Evolutionary conservation across 2,329 filamentous ascomycete species (phyloP), one percentile per base, ranked within the genome.

Genomic region (Plenodomus tracheiphilus): DNA sequence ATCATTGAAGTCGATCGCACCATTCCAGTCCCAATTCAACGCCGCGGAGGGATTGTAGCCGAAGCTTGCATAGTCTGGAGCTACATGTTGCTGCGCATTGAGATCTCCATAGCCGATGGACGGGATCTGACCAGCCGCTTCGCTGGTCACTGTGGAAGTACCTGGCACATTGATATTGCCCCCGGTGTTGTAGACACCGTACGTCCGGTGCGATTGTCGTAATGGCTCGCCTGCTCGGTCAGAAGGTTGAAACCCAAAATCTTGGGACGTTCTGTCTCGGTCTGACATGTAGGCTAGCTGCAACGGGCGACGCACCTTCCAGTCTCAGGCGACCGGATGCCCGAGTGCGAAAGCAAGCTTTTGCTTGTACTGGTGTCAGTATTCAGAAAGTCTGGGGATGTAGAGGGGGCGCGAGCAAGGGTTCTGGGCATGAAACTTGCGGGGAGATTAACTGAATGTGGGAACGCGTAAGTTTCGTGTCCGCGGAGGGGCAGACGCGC

Each of bases 11-110:
- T 71, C 68, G 41, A 70, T 54, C 7, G 70, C 56, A 36, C 59
- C 62, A 25, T 68, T 65, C 73, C 72, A 76, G 56, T 74, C 71
- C 71, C 72, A 74, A 39, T 59, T 57, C 46, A 67, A 22, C 19
- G 64, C 58, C 28, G 56, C 64, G 9, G 62, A 54, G 11, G 62
- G 46, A 40, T 49, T 58, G 59, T 64, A 66, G 49, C 52, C 54
- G 41, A 54, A 50, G 47, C 45, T 46, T n/a, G 59, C 28, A 41
- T 61, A 62, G 16, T 57, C 51, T 20, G 55, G 41, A 22, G 49
- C 42, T 43, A 62, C 57, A 19, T 61, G 55, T 32, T 49, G 51
- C 37, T 58, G 58, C 13, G 51, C 47, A 44, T 36, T 47, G 39
- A 58, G 62, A 41, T 58, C 51, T 9, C 53, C 50, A 44, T 59